Conservation (phyloP, 2,329 filamentous ascomycete species). For the Penicillium sp. region DNA sequence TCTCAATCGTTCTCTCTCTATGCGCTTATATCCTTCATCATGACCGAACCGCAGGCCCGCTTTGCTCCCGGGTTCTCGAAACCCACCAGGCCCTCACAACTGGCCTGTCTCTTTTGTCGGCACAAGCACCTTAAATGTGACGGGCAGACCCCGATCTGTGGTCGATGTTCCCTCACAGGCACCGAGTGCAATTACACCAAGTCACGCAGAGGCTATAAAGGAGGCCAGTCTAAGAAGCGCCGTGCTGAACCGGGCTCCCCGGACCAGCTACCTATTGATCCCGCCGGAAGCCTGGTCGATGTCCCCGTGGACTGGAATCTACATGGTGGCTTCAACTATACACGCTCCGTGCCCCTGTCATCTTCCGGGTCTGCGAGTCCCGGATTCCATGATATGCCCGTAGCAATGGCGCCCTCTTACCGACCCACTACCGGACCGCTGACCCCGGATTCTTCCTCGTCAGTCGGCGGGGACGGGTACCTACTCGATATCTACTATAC, state of each 20-base stretch:
- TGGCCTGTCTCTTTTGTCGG: conserved; percentile 47
- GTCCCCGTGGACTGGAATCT: conserved; percentile 38
- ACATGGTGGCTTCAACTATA: conserved; percentile 32
- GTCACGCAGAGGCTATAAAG: conserved; percentile 70
- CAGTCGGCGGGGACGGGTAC: conserved; percentile 33
- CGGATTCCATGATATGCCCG: conserved; percentile 18
- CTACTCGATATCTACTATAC: conserved; percentile 53
- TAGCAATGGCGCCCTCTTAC: conserved; percentile 14
- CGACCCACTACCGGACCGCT: conserved; percentile 25
- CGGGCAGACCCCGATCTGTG: conserved; percentile 60
- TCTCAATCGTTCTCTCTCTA: not conserved
- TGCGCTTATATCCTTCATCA: conserved; percentile 12
- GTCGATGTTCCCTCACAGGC: conserved; percentile 57
- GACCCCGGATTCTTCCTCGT: conserved; percentile 36
- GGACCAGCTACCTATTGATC: conserved; percentile 48
- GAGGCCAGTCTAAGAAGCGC: conserved; percentile 55
- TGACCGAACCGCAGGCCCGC: conserved; percentile 26
- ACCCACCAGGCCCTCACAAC: conserved; percentile 35
- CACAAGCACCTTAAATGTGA: conserved; percentile 71
- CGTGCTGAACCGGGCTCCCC: conserved; percentile 33
- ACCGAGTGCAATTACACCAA: conserved; percentile 66
- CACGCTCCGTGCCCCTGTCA: conserved; percentile 21
- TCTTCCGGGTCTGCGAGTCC: conserved; percentile 26
- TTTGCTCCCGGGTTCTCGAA: conserved; percentile 19
- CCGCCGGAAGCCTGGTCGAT: conserved; percentile 33